Conservation (phyloP, 306 rosid genomes). For the Pueraria montana region DNA sequence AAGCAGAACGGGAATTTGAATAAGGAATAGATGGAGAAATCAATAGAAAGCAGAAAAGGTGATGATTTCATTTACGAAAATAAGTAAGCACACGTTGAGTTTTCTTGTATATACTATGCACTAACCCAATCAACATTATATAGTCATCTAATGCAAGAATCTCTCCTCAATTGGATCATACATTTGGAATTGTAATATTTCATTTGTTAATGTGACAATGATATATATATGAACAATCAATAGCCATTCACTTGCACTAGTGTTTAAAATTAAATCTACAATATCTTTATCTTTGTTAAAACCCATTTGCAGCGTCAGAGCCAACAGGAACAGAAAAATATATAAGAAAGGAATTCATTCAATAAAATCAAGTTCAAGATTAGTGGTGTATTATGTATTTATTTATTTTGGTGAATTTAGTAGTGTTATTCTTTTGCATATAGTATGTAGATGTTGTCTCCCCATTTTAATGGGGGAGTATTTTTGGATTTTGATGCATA, state of each 20-base stretch:
- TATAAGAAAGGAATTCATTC: not conserved
- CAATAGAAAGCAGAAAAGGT: slow-evolving; percentile 1
- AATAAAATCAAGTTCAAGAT: not conserved
- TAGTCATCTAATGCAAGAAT: not conserved
- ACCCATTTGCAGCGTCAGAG: not conserved
- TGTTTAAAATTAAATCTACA: not conserved
- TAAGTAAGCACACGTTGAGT: too few species aligned
- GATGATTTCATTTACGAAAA: slow-evolving; percentile 1
- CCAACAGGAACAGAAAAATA: not conserved
- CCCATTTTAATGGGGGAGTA: not conserved
- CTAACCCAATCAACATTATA: not conserved
- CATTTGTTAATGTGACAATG: not conserved
- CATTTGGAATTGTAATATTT: slow-evolving; percentile 11
- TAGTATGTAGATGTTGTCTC: not conserved
- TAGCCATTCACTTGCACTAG: not conserved
- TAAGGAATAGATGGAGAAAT: not conserved
- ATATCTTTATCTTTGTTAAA: slow-evolving; percentile 5
- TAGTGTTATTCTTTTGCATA: slow-evolving; percentile 19
- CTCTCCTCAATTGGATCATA: not conserved
- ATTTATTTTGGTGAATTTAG: slow-evolving; percentile 3
- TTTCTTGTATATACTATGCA: slow-evolving; percentile 2
- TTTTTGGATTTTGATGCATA: not conserved
- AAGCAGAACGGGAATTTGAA: not conserved
- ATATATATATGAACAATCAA: not conserved
- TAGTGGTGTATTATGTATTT: not conserved